Conservation (phyloP, 2,329 filamentous ascomycete genomes). For the Fusarium haematococcum region DNA sequence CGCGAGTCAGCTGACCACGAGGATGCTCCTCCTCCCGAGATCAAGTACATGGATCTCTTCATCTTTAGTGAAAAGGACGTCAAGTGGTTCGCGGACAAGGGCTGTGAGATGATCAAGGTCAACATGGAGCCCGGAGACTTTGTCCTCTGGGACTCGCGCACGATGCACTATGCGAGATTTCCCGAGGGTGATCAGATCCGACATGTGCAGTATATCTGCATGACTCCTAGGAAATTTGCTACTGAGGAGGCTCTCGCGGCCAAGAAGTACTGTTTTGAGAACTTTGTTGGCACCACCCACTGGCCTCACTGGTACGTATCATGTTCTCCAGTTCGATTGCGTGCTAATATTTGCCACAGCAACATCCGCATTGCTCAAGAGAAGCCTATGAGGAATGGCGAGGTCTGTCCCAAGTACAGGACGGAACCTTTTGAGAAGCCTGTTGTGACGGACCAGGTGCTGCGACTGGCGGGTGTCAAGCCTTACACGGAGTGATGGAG, state of each 20-base stretch:
- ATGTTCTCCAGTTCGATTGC: no score
- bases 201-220: constrained; percentile 48
- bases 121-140: constrained; percentile 57
- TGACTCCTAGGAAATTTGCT: constrained; percentile 19
- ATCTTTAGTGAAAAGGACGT: constrained; percentile 49
- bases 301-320: constrained; percentile 49
- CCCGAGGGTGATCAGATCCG: constrained; percentile 53
- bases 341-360: not conserved
- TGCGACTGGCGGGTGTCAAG: constrained; percentile 36
- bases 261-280: constrained; percentile 56
- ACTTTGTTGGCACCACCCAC: constrained; percentile 53
- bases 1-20: constrained; percentile 48
- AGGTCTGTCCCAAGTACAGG: constrained; percentile 37
- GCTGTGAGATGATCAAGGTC: constrained; percentile 51
- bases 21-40: constrained; percentile 50
- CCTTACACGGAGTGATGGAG: constrained; percentile 16
- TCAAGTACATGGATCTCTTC: constrained; percentile 48
- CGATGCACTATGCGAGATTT: constrained; percentile 56
- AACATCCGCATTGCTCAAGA: constrained; percentile 33
- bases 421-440: constrained; percentile 40
- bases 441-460: constrained; percentile 25
- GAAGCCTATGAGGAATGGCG: constrained; percentile 37
- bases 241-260: constrained; percentile 49
- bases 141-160: constrained; percentile 55
- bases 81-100: constrained; percentile 51